Evolutionary conservation across 2,329 filamentous ascomycete species (phyloP).

Genomic region (Coniochaeta hoffmannii): DNA sequence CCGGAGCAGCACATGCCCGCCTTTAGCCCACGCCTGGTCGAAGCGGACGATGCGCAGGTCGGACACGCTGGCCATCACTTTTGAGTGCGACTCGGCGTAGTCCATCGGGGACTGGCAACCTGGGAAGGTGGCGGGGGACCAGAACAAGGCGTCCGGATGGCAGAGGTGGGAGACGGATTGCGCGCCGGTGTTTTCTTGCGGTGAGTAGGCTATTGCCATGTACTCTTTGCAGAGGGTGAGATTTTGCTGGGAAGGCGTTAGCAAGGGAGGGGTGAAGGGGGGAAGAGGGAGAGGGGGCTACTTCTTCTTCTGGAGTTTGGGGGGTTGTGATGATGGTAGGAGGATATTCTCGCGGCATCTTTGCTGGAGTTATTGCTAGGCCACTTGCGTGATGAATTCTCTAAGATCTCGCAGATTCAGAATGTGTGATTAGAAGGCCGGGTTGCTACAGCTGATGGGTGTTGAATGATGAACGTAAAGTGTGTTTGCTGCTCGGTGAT

Average conservation of each 20-base stretch:
- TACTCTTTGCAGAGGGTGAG: conserved; percentile 8
- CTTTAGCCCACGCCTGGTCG: conserved; percentile 16
- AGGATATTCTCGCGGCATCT: conserved; percentile 4
- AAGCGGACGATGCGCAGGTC: conserved; percentile 15
- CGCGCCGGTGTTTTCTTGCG: conserved; percentile 6
- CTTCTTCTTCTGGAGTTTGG: conserved; percentile 8
- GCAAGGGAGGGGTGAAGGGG: too few species aligned
- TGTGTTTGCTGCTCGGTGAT: not conserved
- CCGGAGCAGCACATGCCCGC: conserved; percentile 15
- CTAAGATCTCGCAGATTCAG: too few species aligned
- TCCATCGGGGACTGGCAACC: conserved; percentile 8
- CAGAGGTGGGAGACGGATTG: conserved; percentile 7
- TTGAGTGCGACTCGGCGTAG: conserved; percentile 16
- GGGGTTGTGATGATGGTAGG: conserved; percentile 4
- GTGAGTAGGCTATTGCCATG: conserved; percentile 8
- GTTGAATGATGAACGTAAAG: not conserved
- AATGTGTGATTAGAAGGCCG: too few species aligned
- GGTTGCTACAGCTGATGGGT: too few species aligned
- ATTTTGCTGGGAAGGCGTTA: conserved; percentile 1
- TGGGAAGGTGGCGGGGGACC: conserved; percentile 8
- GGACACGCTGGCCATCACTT: conserved; percentile 14
- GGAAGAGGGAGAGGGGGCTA: not conserved
- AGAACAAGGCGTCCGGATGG: conserved; percentile 10
- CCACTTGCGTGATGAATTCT: too few species aligned
- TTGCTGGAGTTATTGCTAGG: not conserved